These are phyloP conservation scores for Cucumis melo DNA, from an alignment of 306 rosid species.

Conservation along the genomic window DNA sequence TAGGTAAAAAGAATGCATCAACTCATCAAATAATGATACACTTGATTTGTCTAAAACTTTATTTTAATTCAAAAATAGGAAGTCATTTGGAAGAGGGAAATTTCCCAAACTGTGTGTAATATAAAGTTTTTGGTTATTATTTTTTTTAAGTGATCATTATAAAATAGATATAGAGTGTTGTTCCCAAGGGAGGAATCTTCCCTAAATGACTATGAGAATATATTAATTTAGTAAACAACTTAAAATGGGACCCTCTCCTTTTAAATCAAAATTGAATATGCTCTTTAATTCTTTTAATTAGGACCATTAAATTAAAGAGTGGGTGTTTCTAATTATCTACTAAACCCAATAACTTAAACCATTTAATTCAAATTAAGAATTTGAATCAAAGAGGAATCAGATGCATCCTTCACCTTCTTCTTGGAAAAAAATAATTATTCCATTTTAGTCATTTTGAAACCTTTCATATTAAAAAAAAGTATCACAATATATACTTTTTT, in stretches of 20 bases:
- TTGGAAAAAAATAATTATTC: neutral
- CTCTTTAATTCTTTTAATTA: conserved; percentile 3
- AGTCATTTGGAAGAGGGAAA: neutral
- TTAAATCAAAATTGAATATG: neutral
- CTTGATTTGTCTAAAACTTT: neutral
- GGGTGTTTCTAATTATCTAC: neutral
- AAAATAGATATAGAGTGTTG: neutral
- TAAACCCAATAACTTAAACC: neutral
- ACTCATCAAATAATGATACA: neutral
- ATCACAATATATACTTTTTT: neutral
- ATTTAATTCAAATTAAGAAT: neutral
- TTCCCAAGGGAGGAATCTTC: conserved; percentile 7
- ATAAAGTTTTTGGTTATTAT: neutral
- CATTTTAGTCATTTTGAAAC: too few relatives aligned
- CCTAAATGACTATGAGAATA: neutral
- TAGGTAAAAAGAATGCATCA: neutral
- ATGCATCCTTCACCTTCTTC: neutral
- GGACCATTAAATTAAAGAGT: conserved; percentile 1
- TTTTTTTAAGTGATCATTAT: neutral
- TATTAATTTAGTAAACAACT: neutral
- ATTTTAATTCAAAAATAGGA: neutral
- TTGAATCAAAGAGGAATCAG: neutral
- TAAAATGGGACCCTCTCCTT: neutral
- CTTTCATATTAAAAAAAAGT: neutral
- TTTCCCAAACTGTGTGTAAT: neutral